A percentile compares a stretch with the other conserved stretches of the same genome.
Evolutionary conservation across 108 stramenopile genomes (phyloP).

Genomic region (Cyclotella distinguenda): DNA sequence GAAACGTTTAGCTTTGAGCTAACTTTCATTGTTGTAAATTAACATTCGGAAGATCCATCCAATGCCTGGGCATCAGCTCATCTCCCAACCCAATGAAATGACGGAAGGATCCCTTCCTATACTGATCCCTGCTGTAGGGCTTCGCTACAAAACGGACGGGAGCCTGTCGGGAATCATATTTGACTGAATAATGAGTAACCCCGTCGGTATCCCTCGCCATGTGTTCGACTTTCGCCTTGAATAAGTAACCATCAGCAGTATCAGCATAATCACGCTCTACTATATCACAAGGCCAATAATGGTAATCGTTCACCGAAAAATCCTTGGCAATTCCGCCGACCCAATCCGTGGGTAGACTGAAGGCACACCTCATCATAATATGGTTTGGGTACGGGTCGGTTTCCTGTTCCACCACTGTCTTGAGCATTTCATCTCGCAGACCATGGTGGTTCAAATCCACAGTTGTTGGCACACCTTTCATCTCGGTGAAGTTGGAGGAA

Average conservation of each 20-base stretch:
- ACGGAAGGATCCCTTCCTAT: conserved; percentile 36
- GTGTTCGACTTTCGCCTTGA: conserved; percentile 1
- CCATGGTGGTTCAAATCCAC: conserved; percentile 10
- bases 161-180: conserved; percentile 21
- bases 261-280: conserved; percentile 1
- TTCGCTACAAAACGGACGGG: conserved; percentile 22
- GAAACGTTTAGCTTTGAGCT: background rate
- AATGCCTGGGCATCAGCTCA: conserved; percentile 35
- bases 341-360: conserved; percentile 2
- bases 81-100: conserved; percentile 40
- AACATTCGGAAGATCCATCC: conserved; percentile 12
- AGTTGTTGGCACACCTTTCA: conserved; percentile 2
- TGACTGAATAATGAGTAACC: conserved; percentile 2
- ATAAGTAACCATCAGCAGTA: conserved; percentile 1
- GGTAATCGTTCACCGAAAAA: background rate
- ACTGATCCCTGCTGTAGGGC: conserved; percentile 36
- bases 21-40: background rate
- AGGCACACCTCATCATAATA: conserved; percentile 58
- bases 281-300: conserved; percentile 12
- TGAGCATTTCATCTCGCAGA: conserved; percentile 16
- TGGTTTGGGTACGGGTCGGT: conserved; percentile 54
- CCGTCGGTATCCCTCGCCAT: background rate
- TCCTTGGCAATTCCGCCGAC: background rate
- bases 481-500: conserved; percentile 16
- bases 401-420: conserved; percentile 59